Percentiles rank a stretch among this genome's conserved stretches.
These are phyloP conservation scores for Candida krabiensis DNA, from an alignment of 805 yeast species.

Conservation along the genomic window DNA sequence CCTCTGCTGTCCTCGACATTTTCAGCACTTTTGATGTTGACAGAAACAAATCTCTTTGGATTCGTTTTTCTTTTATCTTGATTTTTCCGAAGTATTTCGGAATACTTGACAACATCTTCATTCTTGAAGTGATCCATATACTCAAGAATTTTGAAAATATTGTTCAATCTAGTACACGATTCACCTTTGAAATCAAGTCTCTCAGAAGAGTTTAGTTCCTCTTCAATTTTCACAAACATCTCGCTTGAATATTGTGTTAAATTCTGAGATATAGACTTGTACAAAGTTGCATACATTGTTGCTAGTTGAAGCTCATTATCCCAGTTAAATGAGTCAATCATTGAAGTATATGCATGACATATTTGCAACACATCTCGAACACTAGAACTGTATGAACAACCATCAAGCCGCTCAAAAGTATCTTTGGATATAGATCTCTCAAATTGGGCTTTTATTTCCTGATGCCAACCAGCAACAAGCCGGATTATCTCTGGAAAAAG, in stretches of 20 bases:
- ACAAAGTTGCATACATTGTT: conserved; percentile 55
- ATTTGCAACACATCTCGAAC: conserved; percentile 28
- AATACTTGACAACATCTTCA: conserved; percentile 12
- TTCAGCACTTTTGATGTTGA: conserved; percentile 28
- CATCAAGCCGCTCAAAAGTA: conserved; percentile 41
- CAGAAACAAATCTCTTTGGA: conserved; percentile 21
- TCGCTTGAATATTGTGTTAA: conserved; percentile 49
- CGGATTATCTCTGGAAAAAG: conserved; percentile 23
- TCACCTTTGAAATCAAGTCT: conserved; percentile 20
- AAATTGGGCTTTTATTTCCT: conserved; percentile 30
- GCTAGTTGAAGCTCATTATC: conserved; percentile 61
- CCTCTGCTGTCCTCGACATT: conserved; percentile 33
- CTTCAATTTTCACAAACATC: conserved; percentile 21
- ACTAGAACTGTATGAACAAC: conserved; percentile 30
- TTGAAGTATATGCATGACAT: conserved; percentile 38
- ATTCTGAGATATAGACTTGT: conserved; percentile 64
- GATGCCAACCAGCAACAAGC: conserved; percentile 26
- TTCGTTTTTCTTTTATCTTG: conserved; percentile 1
- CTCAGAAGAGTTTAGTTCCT: conserved; percentile 17
- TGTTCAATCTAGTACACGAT: conserved; percentile 31
- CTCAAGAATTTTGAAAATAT: conserved; percentile 24
- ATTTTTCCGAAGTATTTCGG: conserved; percentile 11
- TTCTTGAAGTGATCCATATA: conserved; percentile 17
- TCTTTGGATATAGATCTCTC: conserved; percentile 60
- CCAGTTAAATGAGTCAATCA: conserved; percentile 70